phyloP scores from a whole-genome alignment of 2,329 filamentous ascomycete species.

The Knoxdaviesia capensis region DNA sequence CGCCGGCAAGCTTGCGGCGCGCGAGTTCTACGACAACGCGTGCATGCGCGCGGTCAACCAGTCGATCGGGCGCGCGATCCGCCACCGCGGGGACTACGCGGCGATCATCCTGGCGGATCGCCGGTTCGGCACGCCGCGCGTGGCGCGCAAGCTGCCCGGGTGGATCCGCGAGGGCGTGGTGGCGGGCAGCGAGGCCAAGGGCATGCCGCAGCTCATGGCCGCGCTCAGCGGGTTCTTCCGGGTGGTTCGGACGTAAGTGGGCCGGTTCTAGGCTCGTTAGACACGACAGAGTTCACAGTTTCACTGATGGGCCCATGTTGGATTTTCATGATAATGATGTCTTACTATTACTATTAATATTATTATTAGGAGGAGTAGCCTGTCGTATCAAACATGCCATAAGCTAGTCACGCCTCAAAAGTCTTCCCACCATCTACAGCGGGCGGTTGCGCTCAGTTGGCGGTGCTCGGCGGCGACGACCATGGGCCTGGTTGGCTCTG shows the following conservation, averaged over 20 bases:
- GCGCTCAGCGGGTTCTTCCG: conserved; percentile 37
- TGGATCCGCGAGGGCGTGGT: conserved; percentile 67
- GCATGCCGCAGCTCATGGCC: conserved; percentile 38
- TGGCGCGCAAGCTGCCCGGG: conserved; percentile 60
- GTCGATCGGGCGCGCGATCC: conserved; percentile 79
- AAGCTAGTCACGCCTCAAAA: no score
- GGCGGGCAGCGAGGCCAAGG: conserved; percentile 23
- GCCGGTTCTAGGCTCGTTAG: no score
- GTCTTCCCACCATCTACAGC: no score
- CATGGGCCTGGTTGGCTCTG: no score
- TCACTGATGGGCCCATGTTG: no score
- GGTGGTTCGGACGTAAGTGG: conserved; percentile 5
- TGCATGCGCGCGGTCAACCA: conserved; percentile 97
- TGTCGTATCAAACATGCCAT: no score
- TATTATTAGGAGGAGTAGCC: no score
- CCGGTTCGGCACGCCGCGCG: conserved; percentile 54
- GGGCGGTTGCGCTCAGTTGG: no score
- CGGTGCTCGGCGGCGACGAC: no score
- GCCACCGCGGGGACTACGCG: conserved; percentile 76
- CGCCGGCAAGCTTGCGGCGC: conserved; percentile 33
- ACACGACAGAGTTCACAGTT: no score
- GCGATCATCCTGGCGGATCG: conserved; percentile 71
- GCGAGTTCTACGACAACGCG: conserved; percentile 80
- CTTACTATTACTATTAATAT: no score
- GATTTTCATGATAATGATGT: no score